Conservation (phyloP, 2,329 filamentous ascomycete genomes). For the Nigrospora osmanthi region DNA sequence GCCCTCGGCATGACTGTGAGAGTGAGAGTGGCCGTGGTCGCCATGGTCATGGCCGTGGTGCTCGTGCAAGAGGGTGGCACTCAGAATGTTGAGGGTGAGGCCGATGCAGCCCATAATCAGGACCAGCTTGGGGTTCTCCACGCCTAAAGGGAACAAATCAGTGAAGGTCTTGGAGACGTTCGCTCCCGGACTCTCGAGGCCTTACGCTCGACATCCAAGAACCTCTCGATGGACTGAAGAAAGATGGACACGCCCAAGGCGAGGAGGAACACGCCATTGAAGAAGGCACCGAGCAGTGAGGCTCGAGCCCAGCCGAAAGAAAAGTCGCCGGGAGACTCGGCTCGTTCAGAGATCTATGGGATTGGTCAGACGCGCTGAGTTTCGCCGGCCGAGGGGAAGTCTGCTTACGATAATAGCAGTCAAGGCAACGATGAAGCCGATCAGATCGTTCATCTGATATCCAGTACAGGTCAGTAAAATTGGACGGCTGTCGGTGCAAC, state of each 20-base stretch:
- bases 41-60: conserved; percentile 18
- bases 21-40: conserved; percentile 17
- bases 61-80: conserved; percentile 46
- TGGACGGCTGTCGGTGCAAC: not conserved
- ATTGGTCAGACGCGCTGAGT: not conserved
- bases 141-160: conserved; percentile 27
- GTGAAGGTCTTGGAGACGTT: too few species aligned
- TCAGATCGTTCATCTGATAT: conserved; percentile 54
- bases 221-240: conserved; percentile 65
- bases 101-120: conserved; percentile 64
- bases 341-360: conserved; percentile 47
- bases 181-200: not conserved
- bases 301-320: conserved; percentile 74
- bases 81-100: conserved; percentile 59
- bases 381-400: not conserved
- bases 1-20: conserved; percentile 6
- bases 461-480: conserved; percentile 28
- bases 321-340: conserved; percentile 47
- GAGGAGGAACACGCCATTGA: conserved; percentile 70
- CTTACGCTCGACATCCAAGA: conserved; percentile 48
- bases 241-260: conserved; percentile 66
- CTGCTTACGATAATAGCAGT: conserved; percentile 48
- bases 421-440: conserved; percentile 61
- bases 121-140: conserved; percentile 58
- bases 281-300: conserved; percentile 67